Conservation (phyloP, 2,329 filamentous ascomycete species). For the Aspergillus arachidicola region DNA sequence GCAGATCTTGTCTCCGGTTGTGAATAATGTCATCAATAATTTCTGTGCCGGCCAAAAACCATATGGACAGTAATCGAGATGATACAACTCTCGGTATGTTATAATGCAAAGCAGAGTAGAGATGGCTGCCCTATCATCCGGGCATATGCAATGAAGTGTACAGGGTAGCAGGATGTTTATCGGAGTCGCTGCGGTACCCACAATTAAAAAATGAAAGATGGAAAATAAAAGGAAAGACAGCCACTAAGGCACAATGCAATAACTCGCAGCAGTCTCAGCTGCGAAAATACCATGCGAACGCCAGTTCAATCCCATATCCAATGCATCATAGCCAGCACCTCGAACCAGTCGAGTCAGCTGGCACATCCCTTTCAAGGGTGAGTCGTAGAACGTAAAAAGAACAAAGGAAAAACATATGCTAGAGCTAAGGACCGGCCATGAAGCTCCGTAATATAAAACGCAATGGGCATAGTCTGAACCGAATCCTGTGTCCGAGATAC, state of each 20-base stretch:
- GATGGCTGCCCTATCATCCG: not conserved
- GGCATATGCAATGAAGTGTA: conserved; percentile 2
- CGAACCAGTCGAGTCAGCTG: conserved; percentile 23
- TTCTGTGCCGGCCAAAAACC: conserved; percentile 16
- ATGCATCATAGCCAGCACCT: conserved; percentile 24
- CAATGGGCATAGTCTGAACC: conserved; percentile 4
- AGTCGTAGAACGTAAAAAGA: conserved; percentile 17
- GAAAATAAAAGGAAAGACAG: conserved; percentile 11
- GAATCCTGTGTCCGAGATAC: conserved; percentile 5
- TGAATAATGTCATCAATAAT: not conserved
- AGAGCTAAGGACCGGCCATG: conserved; percentile 14
- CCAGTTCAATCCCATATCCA: conserved; percentile 19
- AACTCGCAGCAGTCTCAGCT: not conserved
- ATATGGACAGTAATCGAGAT: conserved; percentile 14
- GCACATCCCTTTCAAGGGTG: conserved; percentile 15
- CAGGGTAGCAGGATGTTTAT: conserved; percentile 3
- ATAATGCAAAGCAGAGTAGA: conserved; percentile 9
- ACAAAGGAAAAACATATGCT: conserved; percentile 1
- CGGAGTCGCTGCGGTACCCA: not conserved
- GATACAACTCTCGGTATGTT: conserved; percentile 7
- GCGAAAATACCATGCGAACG: conserved; percentile 10
- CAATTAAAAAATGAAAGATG: not conserved
- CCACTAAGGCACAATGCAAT: conserved; percentile 6
- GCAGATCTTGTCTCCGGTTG: not conserved
- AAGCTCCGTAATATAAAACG: conserved; percentile 12